phyloP scores from a whole-genome alignment of 441 rosid genomes.

The Erodium texanum region DNA sequence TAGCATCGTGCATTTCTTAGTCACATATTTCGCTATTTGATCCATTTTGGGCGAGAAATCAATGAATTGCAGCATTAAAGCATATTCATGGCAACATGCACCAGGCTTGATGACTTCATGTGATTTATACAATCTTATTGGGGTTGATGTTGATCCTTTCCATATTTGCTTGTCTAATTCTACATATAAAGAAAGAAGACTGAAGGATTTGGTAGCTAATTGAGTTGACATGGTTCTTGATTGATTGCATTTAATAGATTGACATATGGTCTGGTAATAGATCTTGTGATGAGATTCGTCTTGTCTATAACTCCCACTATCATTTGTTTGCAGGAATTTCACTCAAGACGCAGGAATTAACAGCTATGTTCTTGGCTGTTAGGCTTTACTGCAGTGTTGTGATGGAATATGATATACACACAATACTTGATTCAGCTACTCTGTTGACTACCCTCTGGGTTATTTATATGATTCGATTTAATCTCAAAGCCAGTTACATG shows the following conservation, averaged over 20 bases:
- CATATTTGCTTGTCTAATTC: not conserved
- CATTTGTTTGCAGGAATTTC: constrained; percentile 68
- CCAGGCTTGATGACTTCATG: not conserved
- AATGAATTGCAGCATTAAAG: not conserved
- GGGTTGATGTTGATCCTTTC: not conserved
- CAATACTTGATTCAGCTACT: constrained; percentile 84
- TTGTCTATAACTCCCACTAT: constrained; percentile 7
- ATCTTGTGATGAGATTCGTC: not conserved
- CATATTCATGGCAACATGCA: not conserved
- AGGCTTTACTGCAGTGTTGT: constrained; percentile 91
- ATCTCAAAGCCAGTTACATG: constrained; percentile 85
- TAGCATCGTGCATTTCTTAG: not conserved
- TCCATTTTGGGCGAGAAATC: not conserved
- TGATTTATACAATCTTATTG: not conserved
- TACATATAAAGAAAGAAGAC: not conserved
- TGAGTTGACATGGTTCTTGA: not conserved
- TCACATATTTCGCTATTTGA: not conserved
- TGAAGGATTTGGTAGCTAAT: not conserved
- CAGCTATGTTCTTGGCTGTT: constrained; percentile 84
- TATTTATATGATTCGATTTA: constrained; percentile 91
- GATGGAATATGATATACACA: constrained; percentile 98
- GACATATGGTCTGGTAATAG: too few relatives aligned
- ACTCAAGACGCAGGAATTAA: constrained; percentile 85
- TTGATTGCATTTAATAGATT: not conserved
- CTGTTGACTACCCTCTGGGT: constrained; percentile 96